A percentile compares a stretch with the other conserved stretches of the same genome.
phyloP scores from a whole-genome alignment of 2,329 filamentous ascomycete genomes.

The Talaromyces sp. region DNA sequence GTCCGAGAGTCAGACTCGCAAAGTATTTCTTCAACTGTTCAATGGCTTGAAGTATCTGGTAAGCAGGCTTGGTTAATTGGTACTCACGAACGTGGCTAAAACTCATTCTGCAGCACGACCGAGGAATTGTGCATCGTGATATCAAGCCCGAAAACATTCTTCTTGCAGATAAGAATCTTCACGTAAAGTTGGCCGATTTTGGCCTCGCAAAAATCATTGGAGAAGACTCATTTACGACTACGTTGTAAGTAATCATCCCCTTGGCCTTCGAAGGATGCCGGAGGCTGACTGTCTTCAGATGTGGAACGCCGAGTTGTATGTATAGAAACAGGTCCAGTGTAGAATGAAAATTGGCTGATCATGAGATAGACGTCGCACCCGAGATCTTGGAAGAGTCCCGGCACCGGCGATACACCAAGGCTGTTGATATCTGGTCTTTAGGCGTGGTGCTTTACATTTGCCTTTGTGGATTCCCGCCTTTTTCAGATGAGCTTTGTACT shows the following conservation, averaged over 20 bases:
- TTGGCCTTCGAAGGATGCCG: slow-evolving; percentile 21
- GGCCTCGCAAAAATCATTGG: slow-evolving; percentile 97
- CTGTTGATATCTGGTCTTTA: slow-evolving; percentile 93
- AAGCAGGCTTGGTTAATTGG: slow-evolving; percentile 32
- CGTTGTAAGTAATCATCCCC: slow-evolving; percentile 55
- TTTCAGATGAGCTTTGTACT: slow-evolving; percentile 86
- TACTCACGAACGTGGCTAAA: not conserved
- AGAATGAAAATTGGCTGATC: not conserved
- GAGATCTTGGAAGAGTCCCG: slow-evolving; percentile 83
- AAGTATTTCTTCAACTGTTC: slow-evolving; percentile 86
- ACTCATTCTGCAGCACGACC: slow-evolving; percentile 67
- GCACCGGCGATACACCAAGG: slow-evolving; percentile 85
- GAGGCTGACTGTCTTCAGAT: slow-evolving; percentile 38
- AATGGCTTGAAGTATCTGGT: slow-evolving; percentile 94
- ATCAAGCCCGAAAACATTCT: slow-evolving; percentile 98
- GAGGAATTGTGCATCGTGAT: slow-evolving; percentile 94
- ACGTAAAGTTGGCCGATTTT: slow-evolving; percentile 92
- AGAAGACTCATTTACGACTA: slow-evolving; percentile 96
- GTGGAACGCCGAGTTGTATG: slow-evolving; percentile 86
- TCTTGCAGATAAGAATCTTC: slow-evolving; percentile 75
- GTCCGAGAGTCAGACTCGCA: slow-evolving; percentile 75
- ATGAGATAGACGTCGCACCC: slow-evolving; percentile 71
- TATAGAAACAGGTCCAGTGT: slow-evolving; percentile 17
- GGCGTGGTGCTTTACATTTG: slow-evolving; percentile 98
- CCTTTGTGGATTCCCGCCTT: slow-evolving; percentile 92